Conservation (phyloP, 176 grass and related monocot species). For the Eragrostis nindensis region DNA sequence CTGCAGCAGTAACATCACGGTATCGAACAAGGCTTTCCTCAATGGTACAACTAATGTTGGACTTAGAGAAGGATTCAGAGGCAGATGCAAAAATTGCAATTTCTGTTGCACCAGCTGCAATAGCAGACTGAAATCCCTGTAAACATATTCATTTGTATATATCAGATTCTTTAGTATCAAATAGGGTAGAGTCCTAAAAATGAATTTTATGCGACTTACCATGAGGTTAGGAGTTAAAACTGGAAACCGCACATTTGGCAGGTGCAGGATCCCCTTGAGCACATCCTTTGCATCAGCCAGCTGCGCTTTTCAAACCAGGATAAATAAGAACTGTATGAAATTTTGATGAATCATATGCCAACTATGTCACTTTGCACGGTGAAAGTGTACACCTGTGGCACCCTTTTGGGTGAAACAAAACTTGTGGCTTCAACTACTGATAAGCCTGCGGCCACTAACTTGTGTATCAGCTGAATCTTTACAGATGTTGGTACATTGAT, state of each 20-base stretch:
- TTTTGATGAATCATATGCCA: neutral
- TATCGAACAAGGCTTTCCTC: slow-evolving; percentile 83
- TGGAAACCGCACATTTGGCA: slow-evolving; percentile 57
- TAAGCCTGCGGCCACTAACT: slow-evolving; percentile 73
- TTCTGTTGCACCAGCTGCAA: slow-evolving; percentile 83
- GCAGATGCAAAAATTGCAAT: slow-evolving; percentile 86
- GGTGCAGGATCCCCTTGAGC: slow-evolving; percentile 55
- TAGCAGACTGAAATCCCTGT: slow-evolving; percentile 85
- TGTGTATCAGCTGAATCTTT: slow-evolving; percentile 93
- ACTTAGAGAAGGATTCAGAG: slow-evolving; percentile 88
- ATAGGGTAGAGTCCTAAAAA: neutral
- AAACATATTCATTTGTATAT: neutral
- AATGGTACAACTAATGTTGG: slow-evolving; percentile 86
- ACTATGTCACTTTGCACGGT: neutral
- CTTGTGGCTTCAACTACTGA: slow-evolving; percentile 93
- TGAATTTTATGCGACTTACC: slow-evolving; percentile 36
- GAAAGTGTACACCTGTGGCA: slow-evolving; percentile 72
- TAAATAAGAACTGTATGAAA: neutral
- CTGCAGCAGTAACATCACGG: slow-evolving; percentile 60
- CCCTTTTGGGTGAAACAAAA: slow-evolving; percentile 98
- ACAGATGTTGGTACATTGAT: slow-evolving; percentile 66
- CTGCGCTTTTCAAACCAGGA: slow-evolving; percentile 49
- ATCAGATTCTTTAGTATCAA: no score
- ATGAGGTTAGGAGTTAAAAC: slow-evolving; percentile 96
- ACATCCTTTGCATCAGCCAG: slow-evolving; percentile 95